phyloP scores from a whole-genome alignment of 139 green algal genomes.

The Ettlia oleoabundans region DNA sequence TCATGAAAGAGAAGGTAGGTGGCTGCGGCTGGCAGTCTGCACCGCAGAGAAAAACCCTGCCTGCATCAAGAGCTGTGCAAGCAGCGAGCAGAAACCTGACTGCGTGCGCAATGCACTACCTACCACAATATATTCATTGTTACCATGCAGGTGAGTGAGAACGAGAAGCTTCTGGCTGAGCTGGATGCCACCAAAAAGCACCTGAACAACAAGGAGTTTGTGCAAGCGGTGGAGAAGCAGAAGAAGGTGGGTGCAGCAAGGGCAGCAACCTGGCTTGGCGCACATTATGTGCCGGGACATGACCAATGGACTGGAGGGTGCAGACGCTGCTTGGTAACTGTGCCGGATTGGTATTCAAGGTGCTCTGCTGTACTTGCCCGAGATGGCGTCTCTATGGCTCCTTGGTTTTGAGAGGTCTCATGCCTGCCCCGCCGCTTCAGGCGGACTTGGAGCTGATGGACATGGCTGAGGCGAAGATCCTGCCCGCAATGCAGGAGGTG shows the following conservation, averaged over 20 bases:
- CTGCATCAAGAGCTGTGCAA: background rate
- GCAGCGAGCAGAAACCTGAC: no score
- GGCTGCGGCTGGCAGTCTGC: background rate
- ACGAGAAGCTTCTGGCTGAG: slow-evolving; percentile 7
- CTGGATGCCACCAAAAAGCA: slow-evolving; percentile 45
- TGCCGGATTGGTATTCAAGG: no score
- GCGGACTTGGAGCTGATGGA: slow-evolving; percentile 19
- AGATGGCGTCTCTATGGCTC: no score
- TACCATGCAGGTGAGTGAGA: background rate
- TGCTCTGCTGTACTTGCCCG: no score
- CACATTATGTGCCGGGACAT: no score
- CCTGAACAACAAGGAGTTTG: slow-evolving; percentile 43
- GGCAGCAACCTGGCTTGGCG: background rate
- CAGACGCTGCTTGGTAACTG: no score
- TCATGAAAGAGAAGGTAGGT: slow-evolving; percentile 1
- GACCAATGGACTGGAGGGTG: background rate
- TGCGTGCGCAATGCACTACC: no score
- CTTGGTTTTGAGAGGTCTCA: no score
- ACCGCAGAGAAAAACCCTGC: background rate
- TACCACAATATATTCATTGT: no score
- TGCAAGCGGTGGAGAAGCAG: slow-evolving; percentile 21
- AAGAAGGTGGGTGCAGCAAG: slow-evolving; percentile 8
- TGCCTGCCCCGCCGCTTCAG: no score
- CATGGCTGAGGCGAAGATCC: background rate
- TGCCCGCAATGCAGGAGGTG: slow-evolving; percentile 3